Evolutionary conservation across 1,284 basidiomycete species (phyloP).

Genomic region (Coniferiporia weirii): DNA sequence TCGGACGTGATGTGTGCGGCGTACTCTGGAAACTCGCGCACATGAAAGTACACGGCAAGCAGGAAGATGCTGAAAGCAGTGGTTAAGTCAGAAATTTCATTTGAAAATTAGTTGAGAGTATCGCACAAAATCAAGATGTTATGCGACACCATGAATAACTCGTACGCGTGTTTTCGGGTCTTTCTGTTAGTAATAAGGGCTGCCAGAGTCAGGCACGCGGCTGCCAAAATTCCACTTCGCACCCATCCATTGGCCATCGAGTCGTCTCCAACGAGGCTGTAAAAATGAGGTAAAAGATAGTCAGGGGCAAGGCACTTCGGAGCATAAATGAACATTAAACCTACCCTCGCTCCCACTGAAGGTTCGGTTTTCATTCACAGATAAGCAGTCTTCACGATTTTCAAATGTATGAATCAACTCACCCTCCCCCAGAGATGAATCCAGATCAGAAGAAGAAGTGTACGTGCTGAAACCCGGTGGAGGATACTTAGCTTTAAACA

Average conservation of each 20-base stretch:
- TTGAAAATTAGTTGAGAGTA: background rate
- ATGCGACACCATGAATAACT: conserved; percentile 42
- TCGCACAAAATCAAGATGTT: conserved; percentile 35
- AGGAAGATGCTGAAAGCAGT: conserved; percentile 27
- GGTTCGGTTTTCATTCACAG: too few species aligned
- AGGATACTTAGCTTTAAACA: conserved; percentile 31
- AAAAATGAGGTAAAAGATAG: too few species aligned
- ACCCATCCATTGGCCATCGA: conserved; percentile 24
- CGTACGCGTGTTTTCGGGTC: conserved; percentile 37
- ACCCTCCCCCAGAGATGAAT: too few species aligned
- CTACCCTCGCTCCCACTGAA: too few species aligned
- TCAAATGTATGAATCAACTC: too few species aligned
- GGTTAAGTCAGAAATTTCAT: background rate
- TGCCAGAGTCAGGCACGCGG: conserved; percentile 34
- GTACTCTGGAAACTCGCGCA: background rate
- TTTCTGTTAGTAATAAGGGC: conserved; percentile 35
- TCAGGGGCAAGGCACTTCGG: too few species aligned
- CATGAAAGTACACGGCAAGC: conserved; percentile 28
- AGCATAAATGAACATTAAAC: too few species aligned
- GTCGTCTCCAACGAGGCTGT: too few species aligned
- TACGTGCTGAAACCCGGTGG: too few species aligned
- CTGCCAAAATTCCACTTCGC: conserved; percentile 32
- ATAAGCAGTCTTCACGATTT: too few species aligned
- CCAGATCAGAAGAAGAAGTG: too few species aligned
- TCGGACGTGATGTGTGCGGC: background rate